Percentiles rank a stretch among this genome's conserved stretches.
phyloP scores from a whole-genome alignment of 192 early-diverging fungal genomes.

The Coemansia sp. region DNA sequence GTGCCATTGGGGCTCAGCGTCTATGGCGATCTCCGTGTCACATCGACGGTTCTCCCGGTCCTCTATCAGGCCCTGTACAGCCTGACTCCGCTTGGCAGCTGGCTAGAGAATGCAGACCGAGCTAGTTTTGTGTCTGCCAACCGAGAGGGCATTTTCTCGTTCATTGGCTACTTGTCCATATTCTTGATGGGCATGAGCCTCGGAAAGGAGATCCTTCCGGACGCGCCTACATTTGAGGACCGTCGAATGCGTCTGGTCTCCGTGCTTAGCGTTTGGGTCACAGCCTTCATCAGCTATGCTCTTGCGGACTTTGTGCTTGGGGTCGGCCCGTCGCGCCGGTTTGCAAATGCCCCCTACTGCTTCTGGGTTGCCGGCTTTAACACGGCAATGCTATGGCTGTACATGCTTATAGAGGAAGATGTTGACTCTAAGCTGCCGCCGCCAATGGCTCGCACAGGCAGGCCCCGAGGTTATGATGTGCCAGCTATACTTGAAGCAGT shows the following conservation, averaged over 20 bases:
- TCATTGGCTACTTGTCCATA: slow-evolving; percentile 79
- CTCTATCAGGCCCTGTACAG: slow-evolving; percentile 61
- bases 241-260: slow-evolving; percentile 50
- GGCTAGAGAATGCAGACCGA: slow-evolving; percentile 72
- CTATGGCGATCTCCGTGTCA: slow-evolving; percentile 55
- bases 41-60: slow-evolving; percentile 51
- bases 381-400: slow-evolving; percentile 56
- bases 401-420: slow-evolving; percentile 59
- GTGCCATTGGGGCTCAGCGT: slow-evolving; percentile 60
- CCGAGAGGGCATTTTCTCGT: slow-evolving; percentile 84
- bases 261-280: slow-evolving; percentile 41
- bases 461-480: slow-evolving; percentile 40
- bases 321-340: slow-evolving; percentile 66
- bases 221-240: slow-evolving; percentile 36
- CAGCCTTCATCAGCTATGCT: slow-evolving; percentile 48
- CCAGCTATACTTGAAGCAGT: slow-evolving; percentile 64
- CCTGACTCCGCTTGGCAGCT: slow-evolving; percentile 60
- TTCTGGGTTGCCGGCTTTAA: slow-evolving; percentile 76
- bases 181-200: slow-evolving; percentile 74
- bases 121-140: slow-evolving; percentile 73
- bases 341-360: slow-evolving; percentile 73
- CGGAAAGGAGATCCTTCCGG: slow-evolving; percentile 59
- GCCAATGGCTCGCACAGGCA: slow-evolving; percentile 28
- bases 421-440: slow-evolving; percentile 51
- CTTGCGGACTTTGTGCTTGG: slow-evolving; percentile 52